Evolutionary conservation across 2,329 filamentous ascomycete genomes (phyloP).

Genomic region (Pseudopithomyces maydicus): DNA sequence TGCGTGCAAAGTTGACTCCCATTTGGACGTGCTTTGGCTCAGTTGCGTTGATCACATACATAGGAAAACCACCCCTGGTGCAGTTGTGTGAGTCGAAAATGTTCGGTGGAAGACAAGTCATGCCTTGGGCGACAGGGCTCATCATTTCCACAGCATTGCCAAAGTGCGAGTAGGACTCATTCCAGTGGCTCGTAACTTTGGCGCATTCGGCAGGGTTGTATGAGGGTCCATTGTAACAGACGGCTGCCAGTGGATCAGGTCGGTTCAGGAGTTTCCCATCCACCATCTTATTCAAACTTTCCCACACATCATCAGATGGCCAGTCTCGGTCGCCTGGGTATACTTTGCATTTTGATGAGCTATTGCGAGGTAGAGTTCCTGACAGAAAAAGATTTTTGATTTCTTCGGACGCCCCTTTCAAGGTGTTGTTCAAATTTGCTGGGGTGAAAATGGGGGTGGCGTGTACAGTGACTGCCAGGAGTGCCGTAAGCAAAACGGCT

Average conservation of each 20-base stretch:
- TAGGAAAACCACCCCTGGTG: conserved; percentile 41
- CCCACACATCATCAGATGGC: conserved; percentile 56
- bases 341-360: conserved; percentile 52
- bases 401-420: conserved; percentile 22
- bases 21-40: conserved; percentile 41
- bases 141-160: conserved; percentile 44
- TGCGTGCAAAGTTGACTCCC: conserved; percentile 44
- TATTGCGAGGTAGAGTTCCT: conserved; percentile 11
- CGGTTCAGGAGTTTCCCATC: conserved; percentile 31
- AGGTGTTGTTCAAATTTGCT: conserved; percentile 18
- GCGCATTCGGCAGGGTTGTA: conserved; percentile 38
- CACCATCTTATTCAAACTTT: conserved; percentile 49
- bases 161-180: conserved; percentile 39
- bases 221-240: conserved; percentile 37
- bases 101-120: conserved; percentile 43
- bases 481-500: conserved; percentile 25
- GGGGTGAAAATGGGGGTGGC: conserved; percentile 25
- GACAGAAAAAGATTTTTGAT: conserved; percentile 30
- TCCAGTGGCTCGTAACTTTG: conserved; percentile 36
- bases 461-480: conserved; percentile 26
- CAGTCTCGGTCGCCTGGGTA: conserved; percentile 54
- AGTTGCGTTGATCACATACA: conserved; percentile 44
- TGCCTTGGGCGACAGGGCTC: conserved; percentile 43
- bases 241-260: conserved; percentile 36
- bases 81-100: conserved; percentile 43